phyloP scores from a whole-genome alignment of 192 early-diverging fungal genomes.

The Ramicandelaber brevisporus region DNA sequence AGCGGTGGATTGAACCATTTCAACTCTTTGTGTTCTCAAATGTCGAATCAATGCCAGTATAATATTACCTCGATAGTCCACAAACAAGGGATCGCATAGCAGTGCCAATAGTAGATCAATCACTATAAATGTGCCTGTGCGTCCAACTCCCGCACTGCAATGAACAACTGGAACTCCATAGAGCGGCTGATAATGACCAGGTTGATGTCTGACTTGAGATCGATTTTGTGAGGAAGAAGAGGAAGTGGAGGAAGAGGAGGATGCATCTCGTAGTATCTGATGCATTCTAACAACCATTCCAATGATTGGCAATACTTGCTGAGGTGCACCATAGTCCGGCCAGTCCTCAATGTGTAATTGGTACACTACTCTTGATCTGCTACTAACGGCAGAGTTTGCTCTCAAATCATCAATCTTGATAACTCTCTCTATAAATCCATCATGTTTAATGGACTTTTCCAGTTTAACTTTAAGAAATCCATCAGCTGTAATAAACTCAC shows the following conservation, averaged over 20 bases:
- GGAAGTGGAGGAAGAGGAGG: too few relatives aligned
- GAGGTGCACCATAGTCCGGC: constrained; percentile 61
- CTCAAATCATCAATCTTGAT: constrained; percentile 5
- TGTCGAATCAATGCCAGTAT: too few relatives aligned
- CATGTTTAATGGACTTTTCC: constrained; percentile 17
- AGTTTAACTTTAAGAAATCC: constrained; percentile 4
- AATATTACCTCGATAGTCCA: constrained; percentile 24
- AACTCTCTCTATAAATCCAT: constrained; percentile 16
- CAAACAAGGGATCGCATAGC: constrained; percentile 6
- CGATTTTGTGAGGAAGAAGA: too few relatives aligned
- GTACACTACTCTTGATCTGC: constrained; percentile 14
- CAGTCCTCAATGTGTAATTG: constrained; percentile 53
- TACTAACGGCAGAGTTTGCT: constrained; percentile 7
- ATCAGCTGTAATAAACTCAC: not conserved
- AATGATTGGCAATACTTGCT: constrained; percentile 17
- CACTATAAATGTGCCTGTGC: constrained; percentile 14
- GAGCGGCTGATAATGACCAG: constrained; percentile 7
- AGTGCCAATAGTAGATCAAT: too few relatives aligned
- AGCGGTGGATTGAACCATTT: too few relatives aligned
- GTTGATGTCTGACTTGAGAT: too few relatives aligned
- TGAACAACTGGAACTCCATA: constrained; percentile 14
- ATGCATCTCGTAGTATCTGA: too few relatives aligned
- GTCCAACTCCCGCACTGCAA: constrained; percentile 19
- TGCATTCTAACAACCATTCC: not conserved
- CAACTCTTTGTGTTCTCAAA: too few relatives aligned